Base-by-base conservation (phyloP, 2,329 filamentous ascomycete species). In the Penicillium decumbens region DNA sequence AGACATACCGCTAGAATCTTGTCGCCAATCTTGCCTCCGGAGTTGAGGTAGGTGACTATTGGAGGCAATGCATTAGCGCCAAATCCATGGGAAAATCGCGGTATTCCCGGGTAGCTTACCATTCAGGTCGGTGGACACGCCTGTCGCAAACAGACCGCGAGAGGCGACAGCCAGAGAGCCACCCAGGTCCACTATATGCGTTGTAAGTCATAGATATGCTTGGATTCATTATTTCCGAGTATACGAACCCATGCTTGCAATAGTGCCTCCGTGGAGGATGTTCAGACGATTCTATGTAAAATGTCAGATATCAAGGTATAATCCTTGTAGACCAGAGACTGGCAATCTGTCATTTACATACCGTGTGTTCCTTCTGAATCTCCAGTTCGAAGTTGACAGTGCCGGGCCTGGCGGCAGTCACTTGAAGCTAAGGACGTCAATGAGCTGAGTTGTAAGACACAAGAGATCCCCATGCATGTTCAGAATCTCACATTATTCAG, bases 151-250 rank as follows among this genome's bases (percentile, higher is more conserved):
- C 1, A 87, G 73, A 0, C 83, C 83, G 29, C 78, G 73, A 0
- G 83, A 85, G 6, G 83, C 83, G 35, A 87, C 80, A 7, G 83
- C 83, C 8, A 87, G 70, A 13, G 81, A 84, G 20, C 83, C 83
- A 4, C 83, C 82, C 1, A 85, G 77, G 57, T 87, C 83, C 41
- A 84, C 81, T 80, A 27, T 12, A 45, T 27, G 9, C 27, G 9
- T 18, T 41, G 27, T 38, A 37, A 52, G 46, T 23, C 6, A n/a
- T n/a, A 1, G 7, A 30, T 12, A 13, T 12, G 3, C 15, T 40
- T 20, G 6, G 13, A 18, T 15, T 1, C n/a, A n/a, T 23, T 15
- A n/a, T 23, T 13, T 27, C 3, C 41, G 20, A 20, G 23, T 27
- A 25, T 18, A 50, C 65, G 45, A 67, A 75, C 74, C 74, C 76